These are phyloP conservation scores for Phialophora expanda DNA, from an alignment of 2,329 filamentous ascomycete species.

Conservation along the genomic window DNA sequence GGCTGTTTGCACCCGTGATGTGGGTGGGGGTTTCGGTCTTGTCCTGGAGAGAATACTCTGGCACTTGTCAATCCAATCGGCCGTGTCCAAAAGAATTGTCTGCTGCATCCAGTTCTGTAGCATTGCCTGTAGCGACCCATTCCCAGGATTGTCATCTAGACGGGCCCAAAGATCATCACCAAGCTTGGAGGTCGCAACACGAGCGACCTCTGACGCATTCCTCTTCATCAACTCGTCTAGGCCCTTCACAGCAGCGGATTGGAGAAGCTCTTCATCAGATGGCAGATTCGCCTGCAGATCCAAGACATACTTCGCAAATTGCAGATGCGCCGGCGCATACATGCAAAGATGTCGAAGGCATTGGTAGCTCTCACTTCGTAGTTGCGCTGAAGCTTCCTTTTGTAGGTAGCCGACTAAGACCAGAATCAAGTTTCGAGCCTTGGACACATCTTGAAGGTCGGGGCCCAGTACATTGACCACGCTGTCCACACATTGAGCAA, in stretches of 20 bases:
- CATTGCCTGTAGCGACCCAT: constrained; percentile 82
- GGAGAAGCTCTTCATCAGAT: constrained; percentile 70
- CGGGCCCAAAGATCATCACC: constrained; percentile 93
- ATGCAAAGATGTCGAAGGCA: constrained; percentile 91
- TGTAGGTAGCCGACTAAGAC: constrained; percentile 84
- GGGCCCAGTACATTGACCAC: constrained; percentile 95
- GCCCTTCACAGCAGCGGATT: constrained; percentile 82
- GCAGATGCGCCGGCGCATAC: constrained; percentile 86
- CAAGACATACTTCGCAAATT: constrained; percentile 82
- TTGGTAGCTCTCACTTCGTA: constrained; percentile 76
- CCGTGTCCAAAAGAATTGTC: constrained; percentile 78
- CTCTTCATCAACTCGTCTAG: constrained; percentile 95
- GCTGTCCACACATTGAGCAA: constrained; percentile 90
- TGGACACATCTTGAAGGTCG: constrained; percentile 88
- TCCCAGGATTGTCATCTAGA: constrained; percentile 75
- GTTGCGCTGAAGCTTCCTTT: constrained; percentile 70
- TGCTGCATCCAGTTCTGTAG: constrained; percentile 93
- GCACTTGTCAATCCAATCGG: constrained; percentile 84
- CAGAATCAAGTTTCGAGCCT: constrained; percentile 89
- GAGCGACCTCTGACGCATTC: constrained; percentile 80
- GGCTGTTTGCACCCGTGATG: constrained; percentile 31
- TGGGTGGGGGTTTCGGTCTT: constrained; percentile 65
- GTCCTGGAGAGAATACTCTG: constrained; percentile 90
- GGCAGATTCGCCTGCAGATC: constrained; percentile 78
- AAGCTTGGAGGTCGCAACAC: constrained; percentile 74